These are phyloP conservation scores for Vigna trinervia DNA, from an alignment of 306 rosid genomes.

Conservation along the genomic window DNA sequence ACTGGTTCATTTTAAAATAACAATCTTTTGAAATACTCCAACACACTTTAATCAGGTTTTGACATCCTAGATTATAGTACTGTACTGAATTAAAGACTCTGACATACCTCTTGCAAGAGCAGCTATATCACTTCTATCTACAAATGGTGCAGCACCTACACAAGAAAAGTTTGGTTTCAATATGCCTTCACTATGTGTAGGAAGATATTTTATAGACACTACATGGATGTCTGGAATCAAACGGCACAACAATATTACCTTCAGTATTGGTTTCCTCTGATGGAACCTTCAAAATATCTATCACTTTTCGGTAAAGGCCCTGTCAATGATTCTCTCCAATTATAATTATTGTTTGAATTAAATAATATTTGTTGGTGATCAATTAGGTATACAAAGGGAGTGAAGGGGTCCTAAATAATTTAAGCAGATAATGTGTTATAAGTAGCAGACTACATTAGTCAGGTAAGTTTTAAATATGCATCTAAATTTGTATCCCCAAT, in stretches of 20 bases:
- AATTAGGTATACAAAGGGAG: slow-evolving; percentile 27
- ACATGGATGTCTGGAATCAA: slow-evolving; percentile 13
- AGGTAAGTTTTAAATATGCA: not conserved
- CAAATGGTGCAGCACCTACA: slow-evolving; percentile 56
- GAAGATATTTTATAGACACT: not conserved
- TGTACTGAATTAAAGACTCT: slow-evolving; percentile 35
- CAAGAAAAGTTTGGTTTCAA: slow-evolving; percentile 17
- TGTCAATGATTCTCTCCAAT: slow-evolving; percentile 44
- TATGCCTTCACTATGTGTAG: not conserved
- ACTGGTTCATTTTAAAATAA: not conserved
- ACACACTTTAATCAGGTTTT: slow-evolving; percentile 2
- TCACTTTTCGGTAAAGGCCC: slow-evolving; percentile 87
- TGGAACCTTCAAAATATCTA: slow-evolving; percentile 82
- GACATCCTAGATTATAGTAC: not conserved
- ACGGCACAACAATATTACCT: slow-evolving; percentile 50
- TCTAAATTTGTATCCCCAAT: not conserved
- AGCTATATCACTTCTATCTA: slow-evolving; percentile 64
- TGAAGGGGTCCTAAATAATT: not conserved
- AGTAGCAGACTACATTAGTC: not conserved
- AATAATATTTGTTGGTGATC: not conserved
- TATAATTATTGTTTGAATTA: slow-evolving; percentile 16
- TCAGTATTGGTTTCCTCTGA: slow-evolving; percentile 55
- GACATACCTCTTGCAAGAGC: slow-evolving; percentile 85
- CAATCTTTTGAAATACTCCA: not conserved
- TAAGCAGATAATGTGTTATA: not conserved